Evolutionary conservation across 352 stramenopile genomes (phyloP).

Genomic region (Paralagenidium karlingii): DNA sequence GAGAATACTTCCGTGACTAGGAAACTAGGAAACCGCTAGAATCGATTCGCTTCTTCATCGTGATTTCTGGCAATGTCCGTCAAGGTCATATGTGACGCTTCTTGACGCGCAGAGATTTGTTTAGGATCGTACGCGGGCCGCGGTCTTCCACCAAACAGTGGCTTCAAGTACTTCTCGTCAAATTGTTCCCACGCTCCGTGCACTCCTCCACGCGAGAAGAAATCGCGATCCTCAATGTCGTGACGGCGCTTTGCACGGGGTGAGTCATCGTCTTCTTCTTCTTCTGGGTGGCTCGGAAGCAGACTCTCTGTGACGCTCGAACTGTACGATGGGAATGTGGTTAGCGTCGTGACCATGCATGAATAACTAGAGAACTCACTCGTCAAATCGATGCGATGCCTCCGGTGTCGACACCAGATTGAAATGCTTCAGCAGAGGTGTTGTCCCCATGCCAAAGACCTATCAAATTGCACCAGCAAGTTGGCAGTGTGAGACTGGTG

Average conservation of each 20-base stretch:
- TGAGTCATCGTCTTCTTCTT: conserved; percentile 28
- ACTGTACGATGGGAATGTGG: neutral
- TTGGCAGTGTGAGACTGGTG: neutral
- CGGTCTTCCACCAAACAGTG: conserved; percentile 46
- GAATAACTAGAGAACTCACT: conserved; percentile 18
- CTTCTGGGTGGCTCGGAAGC: conserved; percentile 10
- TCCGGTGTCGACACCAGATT: conserved; percentile 26
- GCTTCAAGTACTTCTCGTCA: conserved; percentile 66
- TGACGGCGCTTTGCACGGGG: conserved; percentile 5
- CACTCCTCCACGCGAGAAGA: conserved; percentile 30
- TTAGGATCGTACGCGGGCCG: too few relatives aligned
- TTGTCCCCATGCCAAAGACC: conserved; percentile 69
- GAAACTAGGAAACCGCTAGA: too few relatives aligned
- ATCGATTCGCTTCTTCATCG: too few relatives aligned
- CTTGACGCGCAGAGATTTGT: too few relatives aligned
- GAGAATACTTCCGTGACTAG: too few relatives aligned
- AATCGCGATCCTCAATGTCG: conserved; percentile 10
- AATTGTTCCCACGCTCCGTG: conserved; percentile 45
- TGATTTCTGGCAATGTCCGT: too few relatives aligned
- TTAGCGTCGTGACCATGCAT: neutral
- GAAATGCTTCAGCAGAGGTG: conserved; percentile 43
- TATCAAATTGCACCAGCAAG: too few relatives aligned
- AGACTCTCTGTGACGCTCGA: conserved; percentile 30
- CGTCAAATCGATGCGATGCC: conserved; percentile 20
- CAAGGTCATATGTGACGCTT: too few relatives aligned